These are phyloP conservation scores for Populus hybrid DNA, from an alignment of 441 rosid genomes.

Conservation along the genomic window DNA sequence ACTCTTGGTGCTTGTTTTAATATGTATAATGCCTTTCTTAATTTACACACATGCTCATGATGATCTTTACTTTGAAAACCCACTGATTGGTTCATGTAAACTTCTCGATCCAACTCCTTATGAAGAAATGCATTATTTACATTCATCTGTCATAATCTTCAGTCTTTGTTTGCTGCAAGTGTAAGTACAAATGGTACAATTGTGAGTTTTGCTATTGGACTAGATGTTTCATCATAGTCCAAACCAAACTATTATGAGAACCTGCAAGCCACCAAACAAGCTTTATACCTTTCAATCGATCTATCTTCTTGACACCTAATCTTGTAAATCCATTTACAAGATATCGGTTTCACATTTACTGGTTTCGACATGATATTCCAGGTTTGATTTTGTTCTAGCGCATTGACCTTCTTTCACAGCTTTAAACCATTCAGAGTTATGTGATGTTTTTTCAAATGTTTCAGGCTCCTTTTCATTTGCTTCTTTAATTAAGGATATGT, in stretches of 20 bases:
- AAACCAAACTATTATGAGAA: not conserved
- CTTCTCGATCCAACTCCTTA: not conserved
- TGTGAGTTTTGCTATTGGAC: not conserved
- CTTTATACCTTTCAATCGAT: not conserved
- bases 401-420: no score
- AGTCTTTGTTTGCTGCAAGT: not conserved
- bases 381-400: no score
- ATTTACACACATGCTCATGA: no score
- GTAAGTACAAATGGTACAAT: not conserved
- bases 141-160: not conserved
- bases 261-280: not conserved
- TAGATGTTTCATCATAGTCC: not conserved
- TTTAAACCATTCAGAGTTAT: no score
- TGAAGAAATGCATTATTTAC: no score
- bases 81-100: not conserved
- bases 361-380: no score
- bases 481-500: no score
- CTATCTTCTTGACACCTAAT: no score
- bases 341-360: no score
- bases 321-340: no score
- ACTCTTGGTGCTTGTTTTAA: not conserved
- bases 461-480: no score
- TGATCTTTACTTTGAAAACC: not conserved
- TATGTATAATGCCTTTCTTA: not conserved
- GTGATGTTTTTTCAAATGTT: no score